Evolutionary conservation across 352 stramenopile genomes (phyloP).

Genomic region (Pythium diclinum): DNA sequence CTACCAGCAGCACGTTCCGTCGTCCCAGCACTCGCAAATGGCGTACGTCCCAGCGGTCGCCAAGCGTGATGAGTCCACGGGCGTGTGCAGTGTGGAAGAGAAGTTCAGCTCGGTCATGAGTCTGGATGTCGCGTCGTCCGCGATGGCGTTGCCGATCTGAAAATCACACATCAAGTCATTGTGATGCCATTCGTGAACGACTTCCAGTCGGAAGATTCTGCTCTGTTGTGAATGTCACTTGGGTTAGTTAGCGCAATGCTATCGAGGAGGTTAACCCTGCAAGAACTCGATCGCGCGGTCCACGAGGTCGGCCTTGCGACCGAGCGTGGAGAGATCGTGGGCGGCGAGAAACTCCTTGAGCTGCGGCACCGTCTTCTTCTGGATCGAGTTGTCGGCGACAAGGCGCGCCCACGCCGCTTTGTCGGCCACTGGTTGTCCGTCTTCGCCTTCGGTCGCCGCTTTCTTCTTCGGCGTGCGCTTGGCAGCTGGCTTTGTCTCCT

Average conservation of each 20-base stretch:
- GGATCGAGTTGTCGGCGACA: constrained; percentile 41
- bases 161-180: background rate
- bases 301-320: constrained; percentile 69
- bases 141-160: constrained; percentile 22
- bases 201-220: background rate
- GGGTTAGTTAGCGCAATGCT: background rate
- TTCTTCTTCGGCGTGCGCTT: constrained; percentile 45
- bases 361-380: constrained; percentile 73
- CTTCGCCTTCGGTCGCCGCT: constrained; percentile 16
- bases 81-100: constrained; percentile 25
- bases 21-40: background rate
- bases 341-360: constrained; percentile 66
- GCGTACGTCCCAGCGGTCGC: background rate
- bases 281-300: constrained; percentile 48
- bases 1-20: background rate
- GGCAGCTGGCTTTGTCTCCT: constrained; percentile 10
- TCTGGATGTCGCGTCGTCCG: constrained; percentile 15
- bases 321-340: constrained; percentile 37
- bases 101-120: constrained; percentile 29
- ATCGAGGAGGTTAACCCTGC: constrained; percentile 17
- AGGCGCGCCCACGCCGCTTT: constrained; percentile 51
- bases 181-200: background rate
- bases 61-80: constrained; percentile 20
- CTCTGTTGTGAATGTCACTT: background rate
- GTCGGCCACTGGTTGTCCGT: constrained; percentile 31